Evolutionary conservation across 2,329 filamentous ascomycete species (phyloP), one percentile per base, ranked within the genome.

Genomic region (Aspergillus oerlinghausenensis): DNA sequence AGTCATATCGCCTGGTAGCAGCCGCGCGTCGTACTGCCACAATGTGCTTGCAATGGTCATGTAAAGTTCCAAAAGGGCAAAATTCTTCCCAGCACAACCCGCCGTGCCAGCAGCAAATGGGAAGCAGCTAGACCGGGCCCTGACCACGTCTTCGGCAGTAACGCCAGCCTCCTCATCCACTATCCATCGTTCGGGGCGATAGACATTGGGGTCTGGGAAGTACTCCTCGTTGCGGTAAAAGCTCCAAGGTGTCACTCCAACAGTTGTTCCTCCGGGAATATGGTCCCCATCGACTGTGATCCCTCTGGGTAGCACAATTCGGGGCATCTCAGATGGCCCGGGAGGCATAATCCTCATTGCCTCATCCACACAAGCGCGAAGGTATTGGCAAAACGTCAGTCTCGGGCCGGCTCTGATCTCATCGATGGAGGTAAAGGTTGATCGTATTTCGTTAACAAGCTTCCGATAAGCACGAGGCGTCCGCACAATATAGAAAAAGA

Each of bases 121-220:
- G 10, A 32, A 32, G 4, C 29, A 32, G 14, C 29, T 32, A 32
- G 29, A 32, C 4, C 11, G 29, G 4, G 29, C 29, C 4, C 11
- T 14, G 29, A 10, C 29, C 29, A 32, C 29, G 14, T 32, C 29
- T 32, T 32, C 29, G 1, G 29, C 4, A 14, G 29, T 32, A 14
- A 32, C 29, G 14, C 29, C 29, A 5, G 29, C 4, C 10, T 32
- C 29, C 14, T 50, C 35, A 19, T 55, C 54, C n/a, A 40, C 55
- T 8, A 54, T 43, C 72, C 77, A 82, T 0, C 80, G 70, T 62
- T 82, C 78, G 0, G 67, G 67, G 4, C 51, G 25, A 49, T 63
- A 70, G 1, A 35, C 47, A 10, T 63, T 38, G 0, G 67, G 55
- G 3, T 50, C 17, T 7, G 47, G 5, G 49, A 68, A 70, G 54